These are phyloP conservation scores for Penicillium sp. DNA, from an alignment of 2,329 filamentous ascomycete genomes.

Conservation along the genomic window DNA sequence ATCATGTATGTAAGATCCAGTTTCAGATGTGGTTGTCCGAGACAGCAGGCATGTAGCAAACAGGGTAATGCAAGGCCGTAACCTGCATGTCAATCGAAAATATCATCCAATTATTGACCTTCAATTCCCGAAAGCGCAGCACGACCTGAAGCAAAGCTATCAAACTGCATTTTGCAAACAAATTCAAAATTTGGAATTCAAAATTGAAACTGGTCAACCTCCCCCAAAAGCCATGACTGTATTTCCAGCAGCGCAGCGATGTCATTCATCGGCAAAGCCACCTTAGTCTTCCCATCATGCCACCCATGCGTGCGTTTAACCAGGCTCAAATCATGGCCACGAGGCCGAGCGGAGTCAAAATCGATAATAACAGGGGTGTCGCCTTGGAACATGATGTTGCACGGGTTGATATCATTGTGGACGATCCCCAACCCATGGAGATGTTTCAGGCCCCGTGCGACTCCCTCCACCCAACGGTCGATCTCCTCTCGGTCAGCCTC, in stretches of 20 bases:
- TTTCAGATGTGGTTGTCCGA: neutral
- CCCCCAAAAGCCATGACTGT: neutral
- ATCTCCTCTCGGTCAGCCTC: neutral
- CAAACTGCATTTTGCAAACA: neutral
- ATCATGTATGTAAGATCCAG: neutral
- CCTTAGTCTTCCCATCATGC: neutral
- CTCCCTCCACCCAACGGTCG: conserved; percentile 13
- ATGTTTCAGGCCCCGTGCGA: conserved; percentile 58
- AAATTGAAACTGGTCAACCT: neutral
- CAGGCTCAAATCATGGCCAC: neutral
- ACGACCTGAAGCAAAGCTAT: neutral
- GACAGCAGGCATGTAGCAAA: neutral
- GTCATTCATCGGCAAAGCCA: conserved; percentile 3
- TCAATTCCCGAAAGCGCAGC: neutral
- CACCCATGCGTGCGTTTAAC: conserved; percentile 6
- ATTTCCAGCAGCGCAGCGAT: conserved; percentile 5
- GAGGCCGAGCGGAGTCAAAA: conserved; percentile 7
- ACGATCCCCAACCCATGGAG: conserved; percentile 78
- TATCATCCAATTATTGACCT: neutral
- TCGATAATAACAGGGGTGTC: conserved; percentile 12
- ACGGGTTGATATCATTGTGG: conserved; percentile 84
- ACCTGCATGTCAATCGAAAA: neutral
- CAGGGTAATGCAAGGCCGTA: neutral
- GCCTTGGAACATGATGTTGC: conserved; percentile 72
- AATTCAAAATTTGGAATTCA: neutral